Conservation (phyloP, 305 asterid genomes). For the Solanum hybrid region DNA sequence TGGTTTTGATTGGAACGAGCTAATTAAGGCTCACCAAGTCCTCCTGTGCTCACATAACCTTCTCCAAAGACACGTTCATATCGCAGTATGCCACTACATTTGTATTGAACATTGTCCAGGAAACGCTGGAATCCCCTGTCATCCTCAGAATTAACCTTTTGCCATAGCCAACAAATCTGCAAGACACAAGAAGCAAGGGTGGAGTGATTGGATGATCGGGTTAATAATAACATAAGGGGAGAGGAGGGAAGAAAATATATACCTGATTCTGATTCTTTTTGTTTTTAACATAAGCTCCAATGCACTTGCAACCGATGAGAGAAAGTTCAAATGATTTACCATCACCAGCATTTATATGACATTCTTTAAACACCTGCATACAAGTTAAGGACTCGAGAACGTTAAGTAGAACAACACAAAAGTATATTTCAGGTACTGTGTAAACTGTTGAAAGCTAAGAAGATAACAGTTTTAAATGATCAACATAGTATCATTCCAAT, state of each 20-base stretch:
- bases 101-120: conserved; percentile 87
- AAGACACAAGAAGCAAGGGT: neutral
- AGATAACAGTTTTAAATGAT: neutral
- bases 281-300: conserved; percentile 87
- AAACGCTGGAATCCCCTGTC: conserved; percentile 85
- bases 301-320: conserved; percentile 75
- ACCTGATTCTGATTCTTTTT: conserved; percentile 96
- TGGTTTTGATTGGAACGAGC: neutral
- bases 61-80: conserved; percentile 92
- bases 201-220: neutral
- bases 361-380: conserved; percentile 65
- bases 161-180: conserved; percentile 96
- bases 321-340: conserved; percentile 72
- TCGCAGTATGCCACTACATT: conserved; percentile 75
- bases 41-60: conserved; percentile 98
- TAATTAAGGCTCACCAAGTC: conserved; percentile 40
- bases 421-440: neutral
- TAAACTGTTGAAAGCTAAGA: neutral
- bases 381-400: neutral
- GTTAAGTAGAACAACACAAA: neutral
- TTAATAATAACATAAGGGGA: neutral
- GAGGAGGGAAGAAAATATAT: neutral
- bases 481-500: neutral
- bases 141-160: conserved; percentile 68
- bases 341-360: conserved; percentile 33